Base-by-base conservation (phyloP, 148 eudicot genomes). In the Cornus florida region DNA sequence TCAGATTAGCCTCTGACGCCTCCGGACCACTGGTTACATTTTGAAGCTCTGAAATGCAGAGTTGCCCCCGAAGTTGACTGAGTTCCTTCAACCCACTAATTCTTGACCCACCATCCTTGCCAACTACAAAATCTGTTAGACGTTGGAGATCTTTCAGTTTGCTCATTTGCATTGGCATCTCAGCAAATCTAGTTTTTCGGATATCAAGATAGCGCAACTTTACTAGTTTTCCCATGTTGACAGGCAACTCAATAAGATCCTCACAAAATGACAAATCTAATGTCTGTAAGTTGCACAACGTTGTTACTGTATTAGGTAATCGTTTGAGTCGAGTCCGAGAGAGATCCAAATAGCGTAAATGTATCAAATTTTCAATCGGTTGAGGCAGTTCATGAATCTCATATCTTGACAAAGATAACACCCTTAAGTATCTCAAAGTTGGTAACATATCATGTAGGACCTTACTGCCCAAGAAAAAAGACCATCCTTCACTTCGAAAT, bases 1-100 rank as follows among this genome's bases (percentile, higher is more conserved):
- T 72, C 10, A 81, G 24, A 14, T 75, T 69, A 3, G 83, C 79
- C 19, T n/a, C 75, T 17, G 19, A 70, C 8, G 79, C 83, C 43
- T 81, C 33, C 0, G 7, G 57, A 43, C 48, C 48, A 43, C 48
- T 43, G 48, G 10, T 43, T 43, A 43, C 48, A 43, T 43, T 43
- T 43, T 43, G 48, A 4, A 43, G 48, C 48, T 43, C 48, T 43
- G 48, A 43, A 43, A 43, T 43, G 48, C 48, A 43, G 48, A 43
- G 48, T 43, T 43, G 48, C 48, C 48, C 48, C 48, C 48, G 4
- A 43, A 43, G 48, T 43, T 43, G 6, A 43, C 48, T 2, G 10
- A 43, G 48, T 43, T 43, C 48, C 48, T 43, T 43, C 48, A 4
- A 46, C 57, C 35, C 83, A 0, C 46, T 24, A 20, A 75, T 69